These are phyloP conservation scores for Phragmites australis DNA, from an alignment of 176 grass and related monocot genomes.

Conservation along the genomic window DNA sequence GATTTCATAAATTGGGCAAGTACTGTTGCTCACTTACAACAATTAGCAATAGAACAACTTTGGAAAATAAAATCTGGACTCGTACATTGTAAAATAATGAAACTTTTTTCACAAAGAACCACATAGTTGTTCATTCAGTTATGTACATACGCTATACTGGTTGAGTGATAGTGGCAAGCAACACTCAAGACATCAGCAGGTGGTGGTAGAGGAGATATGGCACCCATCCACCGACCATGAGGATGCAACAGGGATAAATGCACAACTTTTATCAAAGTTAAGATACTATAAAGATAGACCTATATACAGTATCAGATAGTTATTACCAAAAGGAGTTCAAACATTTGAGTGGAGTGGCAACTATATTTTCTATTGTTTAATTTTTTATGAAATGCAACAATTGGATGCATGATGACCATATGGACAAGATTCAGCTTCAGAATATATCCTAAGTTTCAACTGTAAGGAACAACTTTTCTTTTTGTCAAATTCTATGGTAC, in stretches of 20 bases:
- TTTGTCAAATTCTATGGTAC: background rate
- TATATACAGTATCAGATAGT: too few relatives aligned
- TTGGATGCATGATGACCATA: background rate
- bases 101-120: background rate
- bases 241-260: too few relatives aligned
- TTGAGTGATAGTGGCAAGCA: background rate
- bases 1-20: background rate
- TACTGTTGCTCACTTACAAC: background rate
- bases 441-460: background rate
- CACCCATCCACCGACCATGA: too few relatives aligned
- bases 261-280: too few relatives aligned
- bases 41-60: background rate
- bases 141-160: background rate
- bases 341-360: too few relatives aligned
- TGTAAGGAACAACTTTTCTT: background rate
- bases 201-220: too few relatives aligned
- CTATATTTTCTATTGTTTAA: background rate
- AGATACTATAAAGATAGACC: too few relatives aligned
- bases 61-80: background rate
- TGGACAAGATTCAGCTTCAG: background rate
- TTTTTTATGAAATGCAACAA: background rate
- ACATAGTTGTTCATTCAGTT: constrained; percentile 14
- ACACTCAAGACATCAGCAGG: too few relatives aligned
- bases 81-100: background rate
- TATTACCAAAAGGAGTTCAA: too few relatives aligned